Evolutionary conservation across 306 rosid species (phyloP).

Genomic region (Benincasa hispida): DNA sequence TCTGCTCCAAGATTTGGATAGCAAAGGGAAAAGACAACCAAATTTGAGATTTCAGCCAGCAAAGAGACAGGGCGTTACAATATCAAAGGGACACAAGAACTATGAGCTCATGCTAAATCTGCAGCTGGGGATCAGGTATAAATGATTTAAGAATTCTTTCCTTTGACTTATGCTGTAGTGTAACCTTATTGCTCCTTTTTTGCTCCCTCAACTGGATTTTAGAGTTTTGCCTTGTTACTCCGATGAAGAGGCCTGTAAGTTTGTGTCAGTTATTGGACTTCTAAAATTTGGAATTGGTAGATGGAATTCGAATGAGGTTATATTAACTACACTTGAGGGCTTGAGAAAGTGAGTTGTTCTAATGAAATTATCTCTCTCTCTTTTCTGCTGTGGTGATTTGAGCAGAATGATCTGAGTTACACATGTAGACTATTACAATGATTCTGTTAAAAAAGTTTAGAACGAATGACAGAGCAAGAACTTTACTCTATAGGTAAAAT

Average conservation of each 20-base stretch:
- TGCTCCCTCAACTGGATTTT: background rate
- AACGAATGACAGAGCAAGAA: background rate
- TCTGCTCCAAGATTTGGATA: conserved; percentile 16
- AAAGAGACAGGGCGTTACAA: conserved; percentile 64
- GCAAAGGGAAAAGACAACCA: conserved; percentile 15
- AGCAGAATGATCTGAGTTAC: background rate
- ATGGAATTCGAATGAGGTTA: background rate
- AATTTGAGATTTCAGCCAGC: conserved; percentile 29
- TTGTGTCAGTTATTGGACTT: background rate
- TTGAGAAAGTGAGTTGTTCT: background rate
- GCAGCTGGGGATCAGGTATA: conserved; percentile 95
- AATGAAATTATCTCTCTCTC: background rate
- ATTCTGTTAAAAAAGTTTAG: background rate
- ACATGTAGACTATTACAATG: background rate
- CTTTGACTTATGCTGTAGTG: background rate
- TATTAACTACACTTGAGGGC: background rate
- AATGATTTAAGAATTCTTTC: conserved; percentile 11
- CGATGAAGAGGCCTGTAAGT: background rate
- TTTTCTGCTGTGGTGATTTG: background rate
- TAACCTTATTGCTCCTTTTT: background rate
- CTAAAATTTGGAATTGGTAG: background rate
- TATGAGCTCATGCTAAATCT: conserved; percentile 94
- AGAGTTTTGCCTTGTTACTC: background rate
- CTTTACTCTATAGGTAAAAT: background rate
- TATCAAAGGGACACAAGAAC: conserved; percentile 83